Conservation (phyloP, 495 filamentous ascomycete species). For the Lichina pygmaea region DNA sequence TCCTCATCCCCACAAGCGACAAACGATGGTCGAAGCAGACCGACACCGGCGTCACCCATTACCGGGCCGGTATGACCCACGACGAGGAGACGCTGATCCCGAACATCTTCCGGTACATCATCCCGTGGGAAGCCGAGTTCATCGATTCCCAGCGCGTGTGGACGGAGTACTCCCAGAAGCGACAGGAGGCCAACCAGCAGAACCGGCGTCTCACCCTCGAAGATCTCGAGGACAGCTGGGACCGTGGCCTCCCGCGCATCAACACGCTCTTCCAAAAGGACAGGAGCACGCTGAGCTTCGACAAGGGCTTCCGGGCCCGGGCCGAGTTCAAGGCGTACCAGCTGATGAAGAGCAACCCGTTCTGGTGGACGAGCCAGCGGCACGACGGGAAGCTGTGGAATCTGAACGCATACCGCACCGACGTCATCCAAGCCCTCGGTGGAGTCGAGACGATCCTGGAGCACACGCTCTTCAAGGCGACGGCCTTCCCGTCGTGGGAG, state of each 20-base stretch:
- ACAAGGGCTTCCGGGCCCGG: constrained; percentile 90
- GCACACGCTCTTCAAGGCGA: constrained; percentile 95
- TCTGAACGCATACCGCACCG: constrained; percentile 87
- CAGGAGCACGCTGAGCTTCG: constrained; percentile 86
- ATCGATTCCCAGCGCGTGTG: constrained; percentile 96
- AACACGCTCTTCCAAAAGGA: constrained; percentile 99
- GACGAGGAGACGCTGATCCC: constrained; percentile 96
- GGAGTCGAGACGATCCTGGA: constrained; percentile 99
- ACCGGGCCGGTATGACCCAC: constrained; percentile 92
- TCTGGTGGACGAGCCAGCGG: constrained; percentile 97
- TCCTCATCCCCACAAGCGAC: constrained; percentile 91
- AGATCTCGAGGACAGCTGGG: constrained; percentile 97
- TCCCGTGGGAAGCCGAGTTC: constrained; percentile 98
- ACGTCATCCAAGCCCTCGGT: constrained; percentile 94
- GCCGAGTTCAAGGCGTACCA: constrained; percentile 98
- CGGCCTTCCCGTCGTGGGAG: constrained; percentile 96
- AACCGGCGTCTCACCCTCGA: constrained; percentile 87
- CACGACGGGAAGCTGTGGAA: constrained; percentile 99
- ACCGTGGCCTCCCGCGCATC: constrained; percentile 91
- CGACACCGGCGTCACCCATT: constrained; percentile 91
- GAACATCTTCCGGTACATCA: constrained; percentile 99
- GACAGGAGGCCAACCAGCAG: constrained; percentile 89
- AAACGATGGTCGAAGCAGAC: constrained; percentile 98
- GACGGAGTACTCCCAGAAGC: constrained; percentile 98
- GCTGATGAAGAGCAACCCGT: constrained; percentile 97